Evolutionary conservation across 2,329 filamentous ascomycete genomes (phyloP).

Genomic region (Colletotrichum sansevieriae): DNA sequence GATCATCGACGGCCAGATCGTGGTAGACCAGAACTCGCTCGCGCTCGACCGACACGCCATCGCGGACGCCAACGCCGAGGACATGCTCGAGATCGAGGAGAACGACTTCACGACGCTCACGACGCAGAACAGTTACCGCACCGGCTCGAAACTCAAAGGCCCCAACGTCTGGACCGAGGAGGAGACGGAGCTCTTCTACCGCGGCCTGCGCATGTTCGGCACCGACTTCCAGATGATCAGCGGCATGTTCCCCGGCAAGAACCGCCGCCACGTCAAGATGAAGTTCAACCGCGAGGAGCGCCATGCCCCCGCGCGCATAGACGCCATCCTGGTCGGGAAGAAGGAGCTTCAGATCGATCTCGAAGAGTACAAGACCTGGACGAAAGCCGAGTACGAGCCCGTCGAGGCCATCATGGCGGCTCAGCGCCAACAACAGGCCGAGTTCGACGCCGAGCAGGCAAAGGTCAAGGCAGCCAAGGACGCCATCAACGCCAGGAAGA

Average conservation of each 20-base stretch:
- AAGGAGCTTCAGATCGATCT: constrained; percentile 70
- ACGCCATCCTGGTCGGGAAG: constrained; percentile 71
- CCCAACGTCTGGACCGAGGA: constrained; percentile 78
- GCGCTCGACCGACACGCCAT: constrained; percentile 77
- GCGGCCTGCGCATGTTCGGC: constrained; percentile 80
- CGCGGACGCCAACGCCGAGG: constrained; percentile 65
- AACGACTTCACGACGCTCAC: constrained; percentile 82
- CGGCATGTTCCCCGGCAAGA: constrained; percentile 79
- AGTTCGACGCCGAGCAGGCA: constrained; percentile 59
- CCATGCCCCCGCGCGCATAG: constrained; percentile 72
- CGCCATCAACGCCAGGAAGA: constrained; percentile 61
- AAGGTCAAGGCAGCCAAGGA: constrained; percentile 60
- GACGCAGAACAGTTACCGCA: constrained; percentile 76
- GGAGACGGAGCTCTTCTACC: constrained; percentile 82
- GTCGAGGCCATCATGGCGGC: constrained; percentile 70
- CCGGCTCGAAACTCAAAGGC: constrained; percentile 71
- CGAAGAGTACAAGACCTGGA: constrained; percentile 70
- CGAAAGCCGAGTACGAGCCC: constrained; percentile 64
- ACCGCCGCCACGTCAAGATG: constrained; percentile 80
- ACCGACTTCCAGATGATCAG: constrained; percentile 87
- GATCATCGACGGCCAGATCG: constrained; percentile 79
- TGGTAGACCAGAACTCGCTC: constrained; percentile 76
- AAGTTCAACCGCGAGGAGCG: constrained; percentile 87
- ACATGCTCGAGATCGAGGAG: constrained; percentile 77
- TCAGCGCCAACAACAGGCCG: constrained; percentile 60